Evolutionary conservation across 768 basidiomycete genomes (phyloP).

Genomic region (Crepidotus variabilis): DNA sequence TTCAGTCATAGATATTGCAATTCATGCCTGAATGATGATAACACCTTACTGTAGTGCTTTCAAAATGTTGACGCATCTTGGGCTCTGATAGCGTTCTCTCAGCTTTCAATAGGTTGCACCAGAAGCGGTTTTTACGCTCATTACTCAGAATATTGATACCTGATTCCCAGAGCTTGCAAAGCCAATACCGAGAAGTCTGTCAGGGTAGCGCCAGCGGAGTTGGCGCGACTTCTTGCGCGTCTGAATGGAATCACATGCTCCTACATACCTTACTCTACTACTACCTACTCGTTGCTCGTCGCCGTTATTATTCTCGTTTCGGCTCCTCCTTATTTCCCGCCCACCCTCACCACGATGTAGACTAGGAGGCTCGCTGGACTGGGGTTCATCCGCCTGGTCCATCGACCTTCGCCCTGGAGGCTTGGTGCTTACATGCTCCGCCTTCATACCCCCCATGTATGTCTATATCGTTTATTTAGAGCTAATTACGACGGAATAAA

Average conservation of each 20-base stretch:
- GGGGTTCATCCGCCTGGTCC: not conserved
- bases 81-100: conserved; percentile 43
- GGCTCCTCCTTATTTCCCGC: not conserved
- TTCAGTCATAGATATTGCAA: conserved; percentile 28
- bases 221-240: not conserved
- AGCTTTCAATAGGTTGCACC: conserved; percentile 38
- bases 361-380: not conserved
- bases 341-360: not conserved
- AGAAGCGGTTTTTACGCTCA: conserved; percentile 40
- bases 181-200: conserved; percentile 20
- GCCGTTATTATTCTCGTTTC: not conserved
- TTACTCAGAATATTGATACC: conserved; percentile 65
- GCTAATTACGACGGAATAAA: conserved; percentile 1
- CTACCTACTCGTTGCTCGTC: not conserved
- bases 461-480: conserved; percentile 2
- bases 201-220: conserved; percentile 29
- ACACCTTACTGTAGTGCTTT: conserved; percentile 41
- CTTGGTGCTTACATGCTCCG: not conserved
- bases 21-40: not conserved
- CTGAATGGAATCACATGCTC: not conserved
- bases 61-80: conserved; percentile 44
- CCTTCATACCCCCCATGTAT: not conserved
- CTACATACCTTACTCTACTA: not conserved
- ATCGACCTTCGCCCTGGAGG: not conserved
- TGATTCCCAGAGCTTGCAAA: conserved; percentile 37